Evolutionary conservation across 1,284 basidiomycete genomes (phyloP).

Genomic region (Xerocomus amazonicus): DNA sequence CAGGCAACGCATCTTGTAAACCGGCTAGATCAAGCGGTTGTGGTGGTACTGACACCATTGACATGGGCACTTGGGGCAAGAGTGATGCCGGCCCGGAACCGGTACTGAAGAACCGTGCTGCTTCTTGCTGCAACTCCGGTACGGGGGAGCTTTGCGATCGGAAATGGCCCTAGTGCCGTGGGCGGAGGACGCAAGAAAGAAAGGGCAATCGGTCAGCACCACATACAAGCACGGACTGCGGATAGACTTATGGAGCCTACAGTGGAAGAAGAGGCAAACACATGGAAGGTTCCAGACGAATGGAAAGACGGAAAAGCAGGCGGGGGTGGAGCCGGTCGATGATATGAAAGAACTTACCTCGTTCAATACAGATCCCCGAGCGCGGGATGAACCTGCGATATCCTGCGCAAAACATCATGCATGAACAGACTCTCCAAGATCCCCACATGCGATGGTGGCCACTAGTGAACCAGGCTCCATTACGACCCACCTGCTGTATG

Average conservation of each 20-base stretch:
- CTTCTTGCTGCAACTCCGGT: conserved; percentile 57
- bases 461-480: conserved; percentile 10
- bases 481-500: conserved; percentile 59
- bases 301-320: not conserved
- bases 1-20: conserved; percentile 54
- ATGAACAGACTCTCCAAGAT: conserved; percentile 16
- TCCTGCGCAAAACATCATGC: conserved; percentile 11
- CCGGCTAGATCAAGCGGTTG: conserved; percentile 49
- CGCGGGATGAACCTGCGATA: conserved; percentile 19
- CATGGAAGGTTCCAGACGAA: conserved; percentile 6
- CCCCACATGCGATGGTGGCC: not conserved
- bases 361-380: conserved; percentile 10
- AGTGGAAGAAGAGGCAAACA: not conserved
- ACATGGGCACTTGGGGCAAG: conserved; percentile 29
- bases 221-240: not conserved
- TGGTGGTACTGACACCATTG: conserved; percentile 15
- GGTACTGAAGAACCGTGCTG: conserved; percentile 61
- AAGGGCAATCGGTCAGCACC: not conserved
- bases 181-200: not conserved
- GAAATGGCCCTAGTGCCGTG: conserved; percentile 41
- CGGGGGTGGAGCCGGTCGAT: conserved; percentile 11
- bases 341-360: conserved; percentile 19
- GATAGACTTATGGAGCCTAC: not conserved
- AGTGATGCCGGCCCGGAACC: conserved; percentile 26
- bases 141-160: conserved; percentile 48